A percentile compares a stretch with the other conserved stretches of the same genome.
phyloP scores from a whole-genome alignment of 176 grass and related monocot species.

The Typha latifolia region DNA sequence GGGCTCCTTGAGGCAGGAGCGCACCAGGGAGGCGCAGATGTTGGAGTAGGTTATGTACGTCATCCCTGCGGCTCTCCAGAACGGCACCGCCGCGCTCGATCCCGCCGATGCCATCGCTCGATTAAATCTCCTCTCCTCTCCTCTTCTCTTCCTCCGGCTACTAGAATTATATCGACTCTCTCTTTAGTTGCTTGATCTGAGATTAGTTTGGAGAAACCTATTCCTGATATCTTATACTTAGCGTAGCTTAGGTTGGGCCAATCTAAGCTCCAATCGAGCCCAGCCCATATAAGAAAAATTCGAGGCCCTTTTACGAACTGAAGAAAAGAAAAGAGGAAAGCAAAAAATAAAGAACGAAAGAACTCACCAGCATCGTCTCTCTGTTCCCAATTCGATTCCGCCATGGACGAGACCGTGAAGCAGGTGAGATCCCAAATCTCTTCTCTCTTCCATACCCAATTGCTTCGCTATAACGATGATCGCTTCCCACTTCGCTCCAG shows the following conservation, averaged over 20 bases:
- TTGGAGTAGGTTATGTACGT: conserved; percentile 98
- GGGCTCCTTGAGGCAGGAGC: conserved; percentile 87
- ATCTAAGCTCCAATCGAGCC: too few relatives aligned
- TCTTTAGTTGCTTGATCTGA: too few relatives aligned
- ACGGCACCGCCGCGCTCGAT: conserved; percentile 65
- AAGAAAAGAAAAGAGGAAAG: neutral
- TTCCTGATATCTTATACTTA: too few relatives aligned
- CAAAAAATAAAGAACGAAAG: neutral
- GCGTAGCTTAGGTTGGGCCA: too few relatives aligned
- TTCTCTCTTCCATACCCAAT: neutral
- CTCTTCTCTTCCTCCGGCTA: neutral
- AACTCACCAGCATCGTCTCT: neutral
- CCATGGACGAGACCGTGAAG: conserved; percentile 14
- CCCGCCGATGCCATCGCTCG: conserved; percentile 30
- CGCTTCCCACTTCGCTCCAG: conserved; percentile 10
- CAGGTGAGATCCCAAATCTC: conserved; percentile 4
- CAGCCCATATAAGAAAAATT: too few relatives aligned
- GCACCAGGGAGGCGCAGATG: conserved; percentile 85
- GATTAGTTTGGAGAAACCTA: too few relatives aligned
- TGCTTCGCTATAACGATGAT: neutral
- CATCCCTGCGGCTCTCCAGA: conserved; percentile 88
- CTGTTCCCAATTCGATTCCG: neutral
- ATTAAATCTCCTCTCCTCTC: conserved; percentile 3
- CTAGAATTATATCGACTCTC: too few relatives aligned
- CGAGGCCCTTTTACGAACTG: neutral